Percentiles rank a stretch among this genome's conserved stretches.
phyloP scores from a whole-genome alignment of 2,329 filamentous ascomycete genomes.

The Daldinia sp. region DNA sequence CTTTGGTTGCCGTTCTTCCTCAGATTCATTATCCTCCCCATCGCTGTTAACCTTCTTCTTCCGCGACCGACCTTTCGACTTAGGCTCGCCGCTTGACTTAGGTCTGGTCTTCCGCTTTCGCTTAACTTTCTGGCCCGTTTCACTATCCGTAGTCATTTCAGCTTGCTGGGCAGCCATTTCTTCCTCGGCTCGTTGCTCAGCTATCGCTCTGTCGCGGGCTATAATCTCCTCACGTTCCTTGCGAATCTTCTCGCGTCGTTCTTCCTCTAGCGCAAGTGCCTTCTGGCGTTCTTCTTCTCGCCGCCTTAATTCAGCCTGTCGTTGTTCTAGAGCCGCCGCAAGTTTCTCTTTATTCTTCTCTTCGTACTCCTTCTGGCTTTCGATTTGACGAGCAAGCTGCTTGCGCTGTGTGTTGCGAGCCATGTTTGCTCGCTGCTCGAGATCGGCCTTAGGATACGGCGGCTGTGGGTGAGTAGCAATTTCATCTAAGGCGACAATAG shows the following conservation, averaged over 20 bases:
- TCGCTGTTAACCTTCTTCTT: conserved; percentile 71
- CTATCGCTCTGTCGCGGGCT: conserved; percentile 78
- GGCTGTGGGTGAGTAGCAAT: conserved; percentile 74
- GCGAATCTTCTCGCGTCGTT: conserved; percentile 83
- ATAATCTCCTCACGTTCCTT: conserved; percentile 86
- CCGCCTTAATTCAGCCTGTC: conserved; percentile 82
- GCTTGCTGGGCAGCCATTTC: conserved; percentile 76
- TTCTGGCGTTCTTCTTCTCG: conserved; percentile 82
- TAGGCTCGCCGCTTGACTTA: conserved; percentile 57
- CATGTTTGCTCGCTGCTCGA: conserved; percentile 98
- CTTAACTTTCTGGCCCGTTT: conserved; percentile 85
- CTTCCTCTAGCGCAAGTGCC: conserved; percentile 75
- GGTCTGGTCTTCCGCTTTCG: conserved; percentile 74
- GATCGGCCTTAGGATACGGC: conserved; percentile 89
- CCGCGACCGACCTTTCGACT: conserved; percentile 55
- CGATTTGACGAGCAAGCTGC: conserved; percentile 87
- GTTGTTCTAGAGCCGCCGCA: conserved; percentile 79
- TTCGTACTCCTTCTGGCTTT: conserved; percentile 90
- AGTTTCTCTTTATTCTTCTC: conserved; percentile 92
- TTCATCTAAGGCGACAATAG: conserved; percentile 78
- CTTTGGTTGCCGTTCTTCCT: conserved; percentile 67
- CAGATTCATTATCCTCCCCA: conserved; percentile 61
- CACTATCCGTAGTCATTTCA: conserved; percentile 83
- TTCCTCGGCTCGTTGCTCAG: conserved; percentile 77
- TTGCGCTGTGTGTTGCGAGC: conserved; percentile 93